Evolutionary conservation across 345 rosid genomes (phyloP).

Genomic region (Rhodamnia argentea): DNA sequence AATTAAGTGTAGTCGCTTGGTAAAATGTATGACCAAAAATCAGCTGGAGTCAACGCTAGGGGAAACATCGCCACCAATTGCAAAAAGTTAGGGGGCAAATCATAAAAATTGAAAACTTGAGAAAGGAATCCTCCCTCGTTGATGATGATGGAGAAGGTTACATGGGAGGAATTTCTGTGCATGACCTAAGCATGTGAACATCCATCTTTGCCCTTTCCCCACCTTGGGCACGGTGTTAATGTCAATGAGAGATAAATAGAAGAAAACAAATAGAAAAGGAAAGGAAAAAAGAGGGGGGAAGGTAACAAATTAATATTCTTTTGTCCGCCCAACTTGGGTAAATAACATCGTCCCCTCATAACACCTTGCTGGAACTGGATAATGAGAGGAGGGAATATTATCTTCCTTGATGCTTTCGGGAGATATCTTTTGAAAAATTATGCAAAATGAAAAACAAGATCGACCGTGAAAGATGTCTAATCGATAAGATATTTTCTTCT

Average conservation of each 20-base stretch:
- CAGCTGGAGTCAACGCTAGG: not conserved
- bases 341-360: slow-evolving; percentile 27
- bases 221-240: slow-evolving; percentile 6
- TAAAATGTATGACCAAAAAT: not conserved
- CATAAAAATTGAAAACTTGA: not conserved
- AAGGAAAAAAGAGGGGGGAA: not conserved
- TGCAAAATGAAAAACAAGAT: not conserved
- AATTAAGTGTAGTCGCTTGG: not conserved
- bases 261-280: slow-evolving; percentile 3
- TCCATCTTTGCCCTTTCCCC: not conserved
- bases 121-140: not conserved
- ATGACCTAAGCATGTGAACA: not conserved
- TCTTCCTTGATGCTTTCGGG: slow-evolving; percentile 12
- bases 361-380: slow-evolving; percentile 7
- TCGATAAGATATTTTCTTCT: not conserved
- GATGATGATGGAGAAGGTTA: not conserved
- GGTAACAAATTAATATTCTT: not conserved
- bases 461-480: not conserved
- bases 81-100: not conserved
- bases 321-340: slow-evolving; percentile 1
- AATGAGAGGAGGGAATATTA: slow-evolving; percentile 26
- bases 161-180: not conserved
- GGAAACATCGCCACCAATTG: not conserved
- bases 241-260: slow-evolving; percentile 4
- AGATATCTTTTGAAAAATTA: not conserved